Percentiles rank a stretch among this genome's conserved stretches.
Evolutionary conservation across 148 eudicot species (phyloP).

Genomic region (Rhododendron griersonianum): DNA sequence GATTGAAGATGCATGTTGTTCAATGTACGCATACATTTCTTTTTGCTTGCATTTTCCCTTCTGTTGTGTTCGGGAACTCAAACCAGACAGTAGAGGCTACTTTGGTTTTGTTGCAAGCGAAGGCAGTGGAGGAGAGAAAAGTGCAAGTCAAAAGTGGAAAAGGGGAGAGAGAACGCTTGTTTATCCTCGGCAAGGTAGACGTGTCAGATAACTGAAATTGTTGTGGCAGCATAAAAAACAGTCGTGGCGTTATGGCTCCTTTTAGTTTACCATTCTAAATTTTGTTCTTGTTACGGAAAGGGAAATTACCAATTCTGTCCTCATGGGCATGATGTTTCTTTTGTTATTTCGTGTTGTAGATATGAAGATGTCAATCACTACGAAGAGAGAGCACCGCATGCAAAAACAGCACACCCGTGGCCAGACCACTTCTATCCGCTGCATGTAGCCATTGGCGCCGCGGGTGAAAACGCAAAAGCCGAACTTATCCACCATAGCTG

Average conservation of each 20-base stretch:
- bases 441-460: slow-evolving; percentile 84
- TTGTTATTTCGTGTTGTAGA: slow-evolving; percentile 19
- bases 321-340: not conserved
- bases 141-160: too few species aligned
- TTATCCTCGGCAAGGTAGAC: not conserved
- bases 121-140: too few species aligned
- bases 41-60: too few species aligned
- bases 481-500: slow-evolving; percentile 81
- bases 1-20: not conserved
- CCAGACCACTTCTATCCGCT: slow-evolving; percentile 83
- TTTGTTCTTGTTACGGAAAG: not conserved
- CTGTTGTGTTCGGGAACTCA: too few species aligned
- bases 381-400: slow-evolving; percentile 58
- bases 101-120: too few species aligned
- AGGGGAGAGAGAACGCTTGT: not conserved
- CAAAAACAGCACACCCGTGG: slow-evolving; percentile 66
- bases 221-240: not conserved
- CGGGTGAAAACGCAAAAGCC: slow-evolving; percentile 53
- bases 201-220: not conserved
- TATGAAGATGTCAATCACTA: slow-evolving; percentile 61
- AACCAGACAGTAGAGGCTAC: too few species aligned
- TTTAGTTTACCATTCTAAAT: not conserved
- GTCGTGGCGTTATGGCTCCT: not conserved
- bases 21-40: too few species aligned
- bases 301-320: not conserved